phyloP scores from a whole-genome alignment of 164 flowering plant genomes.

The Sedum album region DNA sequence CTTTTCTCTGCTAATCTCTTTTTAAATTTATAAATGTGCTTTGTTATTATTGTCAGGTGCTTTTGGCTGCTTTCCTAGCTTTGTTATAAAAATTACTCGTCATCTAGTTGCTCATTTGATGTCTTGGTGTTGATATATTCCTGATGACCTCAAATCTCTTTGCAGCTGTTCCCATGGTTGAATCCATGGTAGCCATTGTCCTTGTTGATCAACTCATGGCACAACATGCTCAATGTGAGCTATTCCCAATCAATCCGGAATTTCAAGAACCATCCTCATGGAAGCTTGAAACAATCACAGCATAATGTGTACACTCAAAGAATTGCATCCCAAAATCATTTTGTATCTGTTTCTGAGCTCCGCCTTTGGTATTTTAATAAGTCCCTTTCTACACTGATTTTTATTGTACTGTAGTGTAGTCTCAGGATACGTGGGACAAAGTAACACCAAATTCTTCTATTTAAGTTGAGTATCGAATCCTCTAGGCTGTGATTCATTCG shows the following conservation, averaged over 20 bases:
- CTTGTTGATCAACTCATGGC: constrained; percentile 87
- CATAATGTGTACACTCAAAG: not conserved
- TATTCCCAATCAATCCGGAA: constrained; percentile 65
- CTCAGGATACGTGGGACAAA: too few relatives aligned
- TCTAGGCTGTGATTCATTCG: too few relatives aligned
- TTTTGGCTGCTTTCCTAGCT: too few relatives aligned
- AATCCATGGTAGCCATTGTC: constrained; percentile 83
- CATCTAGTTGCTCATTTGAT: not conserved
- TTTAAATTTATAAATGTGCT: too few relatives aligned
- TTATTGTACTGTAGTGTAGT: too few relatives aligned
- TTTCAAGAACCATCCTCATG: constrained; percentile 43
- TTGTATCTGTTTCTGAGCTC: too few relatives aligned
- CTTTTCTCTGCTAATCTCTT: too few relatives aligned
- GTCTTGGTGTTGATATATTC: not conserved
- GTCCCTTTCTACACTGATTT: too few relatives aligned
- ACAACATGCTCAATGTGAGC: constrained; percentile 63
- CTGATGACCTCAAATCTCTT: not conserved
- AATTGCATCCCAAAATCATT: not conserved
- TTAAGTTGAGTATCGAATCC: too few relatives aligned
- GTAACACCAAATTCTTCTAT: too few relatives aligned
- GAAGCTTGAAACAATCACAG: constrained; percentile 4
- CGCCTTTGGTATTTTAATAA: too few relatives aligned
- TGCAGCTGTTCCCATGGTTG: constrained; percentile 98
- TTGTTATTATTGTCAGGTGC: too few relatives aligned
- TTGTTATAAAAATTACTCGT: not conserved